Conservation (phyloP, 768 basidiomycete species). For the Brasilioporus rufonigricans region DNA sequence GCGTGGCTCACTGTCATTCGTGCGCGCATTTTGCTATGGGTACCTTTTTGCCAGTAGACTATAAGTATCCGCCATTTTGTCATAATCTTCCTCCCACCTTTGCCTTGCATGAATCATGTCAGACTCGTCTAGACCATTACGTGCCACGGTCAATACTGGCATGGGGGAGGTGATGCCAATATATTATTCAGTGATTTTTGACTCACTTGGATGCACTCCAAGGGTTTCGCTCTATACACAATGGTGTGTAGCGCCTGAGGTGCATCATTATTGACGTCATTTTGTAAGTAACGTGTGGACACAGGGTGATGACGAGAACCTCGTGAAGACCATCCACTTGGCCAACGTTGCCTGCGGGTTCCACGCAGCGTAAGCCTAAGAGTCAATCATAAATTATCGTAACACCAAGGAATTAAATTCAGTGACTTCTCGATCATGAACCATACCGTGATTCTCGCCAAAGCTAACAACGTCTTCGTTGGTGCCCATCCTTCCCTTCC, state of each 20-base stretch:
- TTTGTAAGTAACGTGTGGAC: neutral
- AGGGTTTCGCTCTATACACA: conserved; percentile 52
- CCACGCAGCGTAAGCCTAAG: conserved; percentile 51
- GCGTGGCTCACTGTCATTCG: neutral
- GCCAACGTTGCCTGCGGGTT: conserved; percentile 70
- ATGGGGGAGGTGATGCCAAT: conserved; percentile 48
- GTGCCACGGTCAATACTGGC: conserved; percentile 53
- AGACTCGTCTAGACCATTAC: conserved; percentile 5
- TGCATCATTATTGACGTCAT: neutral
- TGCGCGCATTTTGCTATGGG: neutral
- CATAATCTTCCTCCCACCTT: neutral
- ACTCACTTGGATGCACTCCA: conserved; percentile 1
- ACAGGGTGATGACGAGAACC: conserved; percentile 50
- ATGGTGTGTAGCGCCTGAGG: conserved; percentile 32
- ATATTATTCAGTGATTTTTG: neutral
- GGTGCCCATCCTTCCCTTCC: conserved; percentile 68
- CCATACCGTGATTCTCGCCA: conserved; percentile 56
- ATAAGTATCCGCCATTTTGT: neutral
- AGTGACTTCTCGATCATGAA: conserved; percentile 68
- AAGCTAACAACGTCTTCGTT: conserved; percentile 51
- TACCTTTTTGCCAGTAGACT: neutral
- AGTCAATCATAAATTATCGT: neutral
- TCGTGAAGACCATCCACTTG: conserved; percentile 56
- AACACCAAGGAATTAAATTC: neutral
- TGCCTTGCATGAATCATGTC: conserved; percentile 9